A percentile compares a stretch with the other conserved stretches of the same genome.
phyloP scores from a whole-genome alignment of 306 rosid genomes.

The Citrullus mucosospermus region DNA sequence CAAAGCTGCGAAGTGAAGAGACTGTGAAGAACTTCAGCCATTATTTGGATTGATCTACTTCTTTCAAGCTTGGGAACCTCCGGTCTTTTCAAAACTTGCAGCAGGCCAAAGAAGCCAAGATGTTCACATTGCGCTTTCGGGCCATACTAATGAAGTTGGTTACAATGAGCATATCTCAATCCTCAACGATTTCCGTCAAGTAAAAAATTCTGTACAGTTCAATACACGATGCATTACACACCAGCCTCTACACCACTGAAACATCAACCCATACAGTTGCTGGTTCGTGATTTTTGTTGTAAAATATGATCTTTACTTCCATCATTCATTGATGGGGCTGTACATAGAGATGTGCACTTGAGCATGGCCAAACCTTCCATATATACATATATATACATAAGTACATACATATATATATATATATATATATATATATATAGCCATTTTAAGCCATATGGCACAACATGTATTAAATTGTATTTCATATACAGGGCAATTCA shows the following conservation, averaged over 20 bases:
- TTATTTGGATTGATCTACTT: constrained; percentile 26
- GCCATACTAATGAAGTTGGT: background rate
- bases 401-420: background rate
- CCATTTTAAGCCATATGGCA: background rate
- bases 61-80: background rate
- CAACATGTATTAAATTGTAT: background rate
- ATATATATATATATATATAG: background rate
- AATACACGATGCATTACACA: background rate
- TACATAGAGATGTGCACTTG: background rate
- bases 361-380: background rate
- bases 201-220: background rate
- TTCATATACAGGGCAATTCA: background rate
- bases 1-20: constrained; percentile 37
- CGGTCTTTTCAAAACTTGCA: background rate
- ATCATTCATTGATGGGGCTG: background rate
- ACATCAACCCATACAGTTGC: background rate
- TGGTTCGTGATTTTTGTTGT: background rate
- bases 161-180: background rate
- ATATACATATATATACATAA: background rate
- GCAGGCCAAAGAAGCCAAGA: background rate
- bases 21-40: constrained; percentile 27
- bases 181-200: background rate
- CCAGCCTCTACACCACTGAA: background rate
- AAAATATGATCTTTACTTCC: background rate
- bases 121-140: background rate